Evolutionary conservation across 345 rosid species (phyloP), one percentile per base, ranked within the genome.

Genomic region (Syzygium oleosum): DNA sequence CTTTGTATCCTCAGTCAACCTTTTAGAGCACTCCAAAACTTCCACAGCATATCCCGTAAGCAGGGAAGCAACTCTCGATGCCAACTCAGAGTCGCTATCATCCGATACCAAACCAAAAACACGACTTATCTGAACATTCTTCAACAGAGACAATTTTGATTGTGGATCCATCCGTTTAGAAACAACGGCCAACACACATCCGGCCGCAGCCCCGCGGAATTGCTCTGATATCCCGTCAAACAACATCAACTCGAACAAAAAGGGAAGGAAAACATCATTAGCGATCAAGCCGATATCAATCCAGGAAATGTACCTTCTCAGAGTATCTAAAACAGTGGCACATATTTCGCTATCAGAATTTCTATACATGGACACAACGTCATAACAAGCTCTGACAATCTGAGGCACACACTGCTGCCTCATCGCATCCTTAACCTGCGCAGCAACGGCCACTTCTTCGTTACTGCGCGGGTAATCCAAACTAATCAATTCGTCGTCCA

Each of bases 401-500:
- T 94, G 98, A 86, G 95, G 91, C n/a, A 95, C 91, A 89, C 99
- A 96, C 87, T 96, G 99, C 89, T 91, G 95, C 96, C 99, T 94
- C 98, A 98, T 96, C 6, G 99, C 96, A 90, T 98, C 99, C 94
- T 96, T 98, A 77, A 96, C 96, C 87, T 92, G 92, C n/a, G 87
- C 93, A 6, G 98, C 98, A 21, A 92, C 98, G 2, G 92, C 89
- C 52, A 93, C 87, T 89, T 98, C 98, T 59, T 96, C 97, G 0
- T 93, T 34, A 3, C 92, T 90, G 89, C 97, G 92, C 0, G 98
- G 97, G 85, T 95, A 98, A 93, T 98, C 99, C 89, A 96, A 90
- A 90, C 99, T 95, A 87, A 98, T 93, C 91, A 98, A 90, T 89
- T 98, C 99, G 89, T 94, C 98, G 87, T 96, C 99, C 91, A 98